phyloP scores from a whole-genome alignment of 208 protist genomes.

The Borovskyia barvae region DNA sequence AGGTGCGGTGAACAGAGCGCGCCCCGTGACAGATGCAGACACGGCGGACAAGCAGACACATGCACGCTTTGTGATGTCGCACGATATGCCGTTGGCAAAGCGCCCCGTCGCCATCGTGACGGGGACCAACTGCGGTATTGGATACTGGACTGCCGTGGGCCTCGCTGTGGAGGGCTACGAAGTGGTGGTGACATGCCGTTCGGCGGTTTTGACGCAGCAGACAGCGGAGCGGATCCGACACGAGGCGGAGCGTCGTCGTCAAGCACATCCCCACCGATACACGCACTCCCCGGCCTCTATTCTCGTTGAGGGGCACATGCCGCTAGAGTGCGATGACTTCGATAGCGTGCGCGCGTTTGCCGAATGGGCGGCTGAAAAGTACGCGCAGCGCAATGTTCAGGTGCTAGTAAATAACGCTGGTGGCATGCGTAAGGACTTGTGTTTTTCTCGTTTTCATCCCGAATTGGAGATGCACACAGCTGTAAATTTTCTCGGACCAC shows the following conservation, averaged over 20 bases:
- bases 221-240: slow-evolving; percentile 46
- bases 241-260: slow-evolving; percentile 36
- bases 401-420: slow-evolving; percentile 89
- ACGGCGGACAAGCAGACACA: slow-evolving; percentile 14
- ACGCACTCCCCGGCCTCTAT: slow-evolving; percentile 35
- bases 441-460: slow-evolving; percentile 49
- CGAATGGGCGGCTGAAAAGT: slow-evolving; percentile 39
- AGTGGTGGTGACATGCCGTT: slow-evolving; percentile 82
- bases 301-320: slow-evolving; percentile 51
- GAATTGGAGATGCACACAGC: slow-evolving; percentile 75
- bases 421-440: slow-evolving; percentile 54
- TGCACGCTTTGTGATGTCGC: slow-evolving; percentile 39
- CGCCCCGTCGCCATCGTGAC: slow-evolving; percentile 87
- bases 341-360: slow-evolving; percentile 60
- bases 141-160: slow-evolving; percentile 76
- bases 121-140: slow-evolving; percentile 90
- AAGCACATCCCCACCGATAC: slow-evolving; percentile 29
- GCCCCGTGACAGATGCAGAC: slow-evolving; percentile 27
- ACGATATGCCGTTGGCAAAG: slow-evolving; percentile 43
- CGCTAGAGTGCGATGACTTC: slow-evolving; percentile 83
- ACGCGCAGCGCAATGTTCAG: slow-evolving; percentile 59
- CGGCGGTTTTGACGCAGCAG: slow-evolving; percentile 35
- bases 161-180: slow-evolving; percentile 76
- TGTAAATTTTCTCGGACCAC: slow-evolving; percentile 82
- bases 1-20: slow-evolving; percentile 42